These are phyloP conservation scores for Puccinia polysora DNA, from an alignment of 1,284 basidiomycete species.

Conservation along the genomic window DNA sequence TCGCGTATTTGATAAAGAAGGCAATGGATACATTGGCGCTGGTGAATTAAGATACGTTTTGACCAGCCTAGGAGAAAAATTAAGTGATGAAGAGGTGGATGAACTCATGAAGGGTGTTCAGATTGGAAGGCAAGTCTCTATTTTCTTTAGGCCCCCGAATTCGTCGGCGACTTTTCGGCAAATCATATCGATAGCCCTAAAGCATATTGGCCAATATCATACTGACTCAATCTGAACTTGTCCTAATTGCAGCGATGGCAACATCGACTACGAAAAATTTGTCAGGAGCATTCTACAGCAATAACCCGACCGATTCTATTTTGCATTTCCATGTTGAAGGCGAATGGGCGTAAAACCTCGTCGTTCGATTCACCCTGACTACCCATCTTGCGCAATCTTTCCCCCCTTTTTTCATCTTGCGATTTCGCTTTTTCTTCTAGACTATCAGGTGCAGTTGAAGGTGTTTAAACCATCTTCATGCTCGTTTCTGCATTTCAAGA, in stretches of 20 bases:
- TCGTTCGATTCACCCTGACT: background rate
- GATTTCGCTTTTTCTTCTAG: background rate
- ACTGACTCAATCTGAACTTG: constrained; percentile 14
- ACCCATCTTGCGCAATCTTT: background rate
- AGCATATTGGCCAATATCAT: background rate
- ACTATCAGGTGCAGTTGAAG: too few species aligned
- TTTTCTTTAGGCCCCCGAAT: background rate
- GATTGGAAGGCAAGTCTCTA: constrained; percentile 59
- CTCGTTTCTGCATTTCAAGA: too few species aligned
- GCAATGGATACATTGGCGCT: constrained; percentile 91
- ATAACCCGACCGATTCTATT: constrained; percentile 40
- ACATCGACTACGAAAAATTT: constrained; percentile 95
- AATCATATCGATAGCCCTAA: background rate
- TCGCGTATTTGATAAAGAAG: constrained; percentile 98
- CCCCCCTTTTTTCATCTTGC: background rate
- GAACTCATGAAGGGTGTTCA: constrained; percentile 93
- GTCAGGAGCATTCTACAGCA: constrained; percentile 74
- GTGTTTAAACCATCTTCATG: too few species aligned
- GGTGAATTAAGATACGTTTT: constrained; percentile 88
- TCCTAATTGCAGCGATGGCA: constrained; percentile 68
- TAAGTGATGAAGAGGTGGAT: constrained; percentile 95
- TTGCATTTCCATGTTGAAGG: background rate
- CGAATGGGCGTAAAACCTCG: background rate
- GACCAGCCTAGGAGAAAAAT: constrained; percentile 93
- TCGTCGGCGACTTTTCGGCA: background rate